Conservation (phyloP, 352 stramenopile species). For the Pythium grandisporangium region DNA sequence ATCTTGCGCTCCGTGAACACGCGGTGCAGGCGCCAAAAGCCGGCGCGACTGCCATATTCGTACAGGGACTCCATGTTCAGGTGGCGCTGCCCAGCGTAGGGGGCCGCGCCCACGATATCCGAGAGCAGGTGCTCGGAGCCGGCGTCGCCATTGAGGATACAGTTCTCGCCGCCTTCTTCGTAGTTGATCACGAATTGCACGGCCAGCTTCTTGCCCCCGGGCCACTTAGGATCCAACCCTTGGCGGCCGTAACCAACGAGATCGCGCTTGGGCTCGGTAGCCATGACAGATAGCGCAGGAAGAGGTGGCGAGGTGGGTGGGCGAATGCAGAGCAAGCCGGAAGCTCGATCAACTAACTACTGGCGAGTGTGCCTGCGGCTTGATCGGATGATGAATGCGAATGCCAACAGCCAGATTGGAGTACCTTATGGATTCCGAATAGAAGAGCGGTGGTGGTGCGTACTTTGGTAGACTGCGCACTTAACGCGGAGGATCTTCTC, state of each 20-base stretch:
- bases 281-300: conserved; percentile 4
- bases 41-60: conserved; percentile 91
- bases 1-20: conserved; percentile 85
- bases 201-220: conserved; percentile 77
- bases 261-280: conserved; percentile 32
- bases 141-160: conserved; percentile 84
- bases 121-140: conserved; percentile 89
- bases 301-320: too few species aligned
- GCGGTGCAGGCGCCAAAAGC: conserved; percentile 93
- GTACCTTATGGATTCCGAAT: background rate
- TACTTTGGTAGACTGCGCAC: too few species aligned
- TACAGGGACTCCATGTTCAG: conserved; percentile 95
- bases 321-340: too few species aligned
- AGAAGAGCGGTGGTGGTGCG: too few species aligned
- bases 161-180: conserved; percentile 94
- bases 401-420: conserved; percentile 1
- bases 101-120: conserved; percentile 84
- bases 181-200: conserved; percentile 96
- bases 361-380: too few species aligned
- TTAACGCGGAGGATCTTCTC: too few species aligned
- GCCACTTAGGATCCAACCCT: conserved; percentile 75
- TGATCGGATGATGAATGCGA: conserved; percentile 22
- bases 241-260: conserved; percentile 82
- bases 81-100: conserved; percentile 68
- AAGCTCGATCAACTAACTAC: too few species aligned